Percentiles rank a stretch among this genome's conserved stretches.
Conservation (phyloP, 257 asterid species). For the Fraxinus pennsylvanica region DNA sequence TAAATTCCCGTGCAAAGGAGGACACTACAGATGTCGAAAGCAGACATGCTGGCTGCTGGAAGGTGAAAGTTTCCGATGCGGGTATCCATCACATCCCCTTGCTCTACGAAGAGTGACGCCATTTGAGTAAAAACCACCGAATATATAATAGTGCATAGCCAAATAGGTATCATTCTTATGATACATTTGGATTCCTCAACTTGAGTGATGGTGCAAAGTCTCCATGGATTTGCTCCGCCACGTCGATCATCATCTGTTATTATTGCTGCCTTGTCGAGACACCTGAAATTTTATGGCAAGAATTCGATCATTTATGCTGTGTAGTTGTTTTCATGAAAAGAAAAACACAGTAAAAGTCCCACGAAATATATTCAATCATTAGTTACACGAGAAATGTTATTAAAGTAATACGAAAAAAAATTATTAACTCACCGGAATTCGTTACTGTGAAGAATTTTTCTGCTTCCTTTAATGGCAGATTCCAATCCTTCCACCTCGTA, state of each 20-base stretch:
- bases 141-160: slow-evolving; percentile 41
- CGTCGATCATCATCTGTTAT: slow-evolving; percentile 7
- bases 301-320: not conserved
- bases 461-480: slow-evolving; percentile 21
- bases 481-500: slow-evolving; percentile 22
- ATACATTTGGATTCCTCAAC: slow-evolving; percentile 39
- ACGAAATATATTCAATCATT: too few species aligned
- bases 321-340: too few species aligned
- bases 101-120: slow-evolving; percentile 39
- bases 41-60: slow-evolving; percentile 41
- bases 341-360: too few species aligned
- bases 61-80: slow-evolving; percentile 24
- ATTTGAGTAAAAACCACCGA: slow-evolving; percentile 39
- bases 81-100: slow-evolving; percentile 34
- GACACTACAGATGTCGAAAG: slow-evolving; percentile 28
- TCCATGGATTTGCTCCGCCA: slow-evolving; percentile 23
- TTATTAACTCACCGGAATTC: slow-evolving; percentile 18
- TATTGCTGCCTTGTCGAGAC: slow-evolving; percentile 31
- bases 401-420: not conserved
- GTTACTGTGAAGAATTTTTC: slow-evolving; percentile 28
- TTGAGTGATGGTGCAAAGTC: slow-evolving; percentile 35
- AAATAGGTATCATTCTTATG: slow-evolving; percentile 33
- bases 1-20: slow-evolving; percentile 23
- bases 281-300: slow-evolving; percentile 3
- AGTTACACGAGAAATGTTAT: not conserved